A percentile compares a stretch with the other conserved stretches of the same genome.
Evolutionary conservation across 371 early-diverging fungal genomes (phyloP).

Genomic region (Mucor racemosus): DNA sequence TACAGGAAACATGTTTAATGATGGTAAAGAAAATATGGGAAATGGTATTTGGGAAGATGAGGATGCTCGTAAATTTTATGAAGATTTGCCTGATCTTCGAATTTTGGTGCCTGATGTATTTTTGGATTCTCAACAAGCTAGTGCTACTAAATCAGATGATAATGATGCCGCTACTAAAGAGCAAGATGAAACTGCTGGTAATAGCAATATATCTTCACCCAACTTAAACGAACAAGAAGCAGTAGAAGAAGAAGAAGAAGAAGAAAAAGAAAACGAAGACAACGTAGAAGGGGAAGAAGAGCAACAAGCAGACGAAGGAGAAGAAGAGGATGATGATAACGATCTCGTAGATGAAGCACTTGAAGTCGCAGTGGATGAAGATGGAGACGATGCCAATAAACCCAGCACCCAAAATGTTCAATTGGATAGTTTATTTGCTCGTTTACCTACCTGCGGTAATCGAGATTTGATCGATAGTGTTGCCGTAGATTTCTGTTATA

Average conservation of each 20-base stretch:
- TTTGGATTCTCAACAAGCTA: constrained; percentile 58
- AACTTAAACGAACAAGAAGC: constrained; percentile 9
- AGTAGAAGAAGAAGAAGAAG: no score
- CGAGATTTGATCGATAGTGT: constrained; percentile 86
- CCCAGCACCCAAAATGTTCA: constrained; percentile 56
- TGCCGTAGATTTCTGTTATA: constrained; percentile 92
- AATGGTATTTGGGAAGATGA: constrained; percentile 89
- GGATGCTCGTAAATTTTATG: constrained; percentile 84
- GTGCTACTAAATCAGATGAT: constrained; percentile 7
- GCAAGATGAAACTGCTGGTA: background rate
- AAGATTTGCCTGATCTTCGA: constrained; percentile 76
- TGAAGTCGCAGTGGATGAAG: constrained; percentile 19
- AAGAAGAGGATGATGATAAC: constrained; percentile 39
- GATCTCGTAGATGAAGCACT: constrained; percentile 44
- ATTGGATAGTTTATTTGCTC: constrained; percentile 72
- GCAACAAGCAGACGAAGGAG: constrained; percentile 13
- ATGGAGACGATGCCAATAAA: constrained; percentile 42
- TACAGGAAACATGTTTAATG: constrained; percentile 38
- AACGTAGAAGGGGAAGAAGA: constrained; percentile 31
- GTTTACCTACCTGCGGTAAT: constrained; percentile 81
- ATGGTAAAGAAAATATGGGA: constrained; percentile 53
- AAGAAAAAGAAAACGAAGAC: constrained; percentile 32
- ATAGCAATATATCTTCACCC: background rate
- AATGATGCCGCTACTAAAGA: constrained; percentile 18
- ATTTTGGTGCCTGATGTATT: constrained; percentile 81